A percentile compares a stretch with the other conserved stretches of the same genome.
These are phyloP conservation scores for Graphilbum ipis-grandicollis DNA, from an alignment of 2,329 filamentous ascomycete species.

Conservation along the genomic window DNA sequence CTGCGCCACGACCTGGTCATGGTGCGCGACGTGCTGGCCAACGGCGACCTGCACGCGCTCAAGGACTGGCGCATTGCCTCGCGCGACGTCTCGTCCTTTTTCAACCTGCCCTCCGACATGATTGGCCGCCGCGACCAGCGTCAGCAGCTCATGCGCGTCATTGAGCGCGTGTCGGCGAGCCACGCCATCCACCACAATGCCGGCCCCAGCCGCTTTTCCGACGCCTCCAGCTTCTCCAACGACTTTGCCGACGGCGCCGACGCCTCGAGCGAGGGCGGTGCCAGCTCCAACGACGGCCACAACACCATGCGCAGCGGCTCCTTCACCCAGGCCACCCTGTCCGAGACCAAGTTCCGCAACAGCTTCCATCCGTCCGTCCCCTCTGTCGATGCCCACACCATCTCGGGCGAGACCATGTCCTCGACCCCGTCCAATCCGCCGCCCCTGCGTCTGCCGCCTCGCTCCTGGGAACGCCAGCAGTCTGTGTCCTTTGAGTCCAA, in stretches of 20 bases:
- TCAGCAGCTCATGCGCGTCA: constrained; percentile 50
- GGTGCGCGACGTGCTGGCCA: constrained; percentile 55
- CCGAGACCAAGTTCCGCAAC: constrained; percentile 22
- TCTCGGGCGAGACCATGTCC: constrained; percentile 31
- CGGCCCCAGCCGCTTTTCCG: constrained; percentile 28
- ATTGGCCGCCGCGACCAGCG: constrained; percentile 64
- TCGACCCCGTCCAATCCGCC: constrained; percentile 24
- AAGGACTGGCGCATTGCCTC: constrained; percentile 59
- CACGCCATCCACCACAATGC: constrained; percentile 32
- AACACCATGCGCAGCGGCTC: constrained; percentile 31
- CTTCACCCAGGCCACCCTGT: constrained; percentile 25
- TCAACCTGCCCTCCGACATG: constrained; percentile 66
- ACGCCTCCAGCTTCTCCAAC: constrained; percentile 34
- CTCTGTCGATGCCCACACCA: constrained; percentile 24
- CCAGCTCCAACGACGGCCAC: constrained; percentile 36
- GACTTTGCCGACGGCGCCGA: constrained; percentile 31
- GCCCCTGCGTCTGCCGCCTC: constrained; percentile 19
- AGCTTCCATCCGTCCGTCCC: constrained; percentile 23
- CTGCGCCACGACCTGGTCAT: constrained; percentile 64
- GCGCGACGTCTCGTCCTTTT: constrained; percentile 85
- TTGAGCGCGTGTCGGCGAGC: constrained; percentile 57
- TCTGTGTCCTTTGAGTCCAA: constrained; percentile 31
- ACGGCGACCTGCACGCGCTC: constrained; percentile 56
- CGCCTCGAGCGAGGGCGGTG: constrained; percentile 37
- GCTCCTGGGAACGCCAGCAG: constrained; percentile 34